Conservation (phyloP, 1,284 basidiomycete genomes). For the Ustilago tritici region DNA sequence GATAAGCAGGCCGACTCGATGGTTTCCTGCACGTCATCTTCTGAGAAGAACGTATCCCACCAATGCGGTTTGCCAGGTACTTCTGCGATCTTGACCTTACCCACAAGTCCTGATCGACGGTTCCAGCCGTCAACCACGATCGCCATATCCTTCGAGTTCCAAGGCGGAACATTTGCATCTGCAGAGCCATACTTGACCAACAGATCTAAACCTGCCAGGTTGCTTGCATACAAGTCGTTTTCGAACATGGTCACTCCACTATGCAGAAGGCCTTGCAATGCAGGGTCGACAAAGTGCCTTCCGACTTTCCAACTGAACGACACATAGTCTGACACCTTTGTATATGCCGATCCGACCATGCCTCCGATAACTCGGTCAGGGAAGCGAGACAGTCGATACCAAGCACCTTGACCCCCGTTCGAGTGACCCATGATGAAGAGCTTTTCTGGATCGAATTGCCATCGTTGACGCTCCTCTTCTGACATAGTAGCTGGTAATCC, state of each 20-base stretch:
- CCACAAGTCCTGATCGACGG: conserved; percentile 51
- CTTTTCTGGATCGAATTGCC: conserved; percentile 56
- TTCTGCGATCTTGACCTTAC: conserved; percentile 73
- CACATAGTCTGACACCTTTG: conserved; percentile 81
- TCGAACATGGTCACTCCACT: conserved; percentile 82
- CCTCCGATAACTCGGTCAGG: conserved; percentile 79
- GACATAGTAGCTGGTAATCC: conserved; percentile 28
- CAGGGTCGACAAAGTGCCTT: conserved; percentile 81
- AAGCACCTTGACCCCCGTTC: conserved; percentile 90
- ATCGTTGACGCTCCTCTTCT: conserved; percentile 11
- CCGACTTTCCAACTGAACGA: conserved; percentile 76
- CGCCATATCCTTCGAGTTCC: conserved; percentile 79
- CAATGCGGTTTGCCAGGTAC: conserved; percentile 77
- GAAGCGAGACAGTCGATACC: conserved; percentile 80
- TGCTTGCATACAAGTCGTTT: conserved; percentile 85
- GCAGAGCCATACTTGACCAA: conserved; percentile 81
- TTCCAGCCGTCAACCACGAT: conserved; percentile 75
- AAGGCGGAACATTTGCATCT: conserved; percentile 83
- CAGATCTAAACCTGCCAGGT: conserved; percentile 77
- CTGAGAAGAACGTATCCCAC: conserved; percentile 77
- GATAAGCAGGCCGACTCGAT: conserved; percentile 24
- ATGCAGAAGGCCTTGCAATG: conserved; percentile 78
- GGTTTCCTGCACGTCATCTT: conserved; percentile 74
- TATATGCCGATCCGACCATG: conserved; percentile 39
- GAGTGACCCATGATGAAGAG: conserved; percentile 85